Percentiles rank a stretch among this genome's conserved stretches.
phyloP scores from a whole-genome alignment of 495 filamentous ascomycete genomes.

The Hypoxylon subgilvum region DNA sequence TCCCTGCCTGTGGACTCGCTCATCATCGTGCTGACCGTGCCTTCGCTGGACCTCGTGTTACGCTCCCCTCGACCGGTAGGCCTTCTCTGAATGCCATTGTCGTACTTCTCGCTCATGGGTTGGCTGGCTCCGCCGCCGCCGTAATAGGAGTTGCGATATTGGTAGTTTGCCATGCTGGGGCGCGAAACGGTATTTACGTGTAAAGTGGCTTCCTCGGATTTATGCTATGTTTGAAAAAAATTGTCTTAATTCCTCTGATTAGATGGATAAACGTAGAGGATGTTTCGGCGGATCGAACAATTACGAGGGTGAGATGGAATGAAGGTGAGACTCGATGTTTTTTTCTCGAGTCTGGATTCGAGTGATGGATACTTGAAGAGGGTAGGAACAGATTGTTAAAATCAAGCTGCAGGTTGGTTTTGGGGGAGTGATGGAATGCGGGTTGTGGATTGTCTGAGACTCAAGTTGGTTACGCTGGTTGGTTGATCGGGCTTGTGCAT shows the following conservation, averaged over 20 bases:
- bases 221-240: constrained; percentile 20
- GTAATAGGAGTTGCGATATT: constrained; percentile 55
- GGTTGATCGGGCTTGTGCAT: constrained; percentile 34
- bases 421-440: not conserved
- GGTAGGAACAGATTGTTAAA: constrained; percentile 16
- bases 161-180: constrained; percentile 50
- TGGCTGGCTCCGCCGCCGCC: constrained; percentile 21
- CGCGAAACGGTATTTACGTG: constrained; percentile 1
- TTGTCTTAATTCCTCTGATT: constrained; percentile 20
- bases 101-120: constrained; percentile 46
- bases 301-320: constrained; percentile 27
- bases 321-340: constrained; percentile 41
- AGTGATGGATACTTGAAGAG: constrained; percentile 10
- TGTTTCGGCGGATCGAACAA: constrained; percentile 10
- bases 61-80: constrained; percentile 47
- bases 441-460: constrained; percentile 29
- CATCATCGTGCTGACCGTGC: constrained; percentile 77
- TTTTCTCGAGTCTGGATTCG: constrained; percentile 21
- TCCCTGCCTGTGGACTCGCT: constrained; percentile 69
- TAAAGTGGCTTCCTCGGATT: constrained; percentile 6
- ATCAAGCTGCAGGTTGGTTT: constrained; percentile 1
- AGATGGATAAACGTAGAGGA: constrained; percentile 12
- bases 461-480: constrained; percentile 32
- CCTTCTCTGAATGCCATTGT: constrained; percentile 47
- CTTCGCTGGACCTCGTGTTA: constrained; percentile 64